Evolutionary conservation across 495 filamentous ascomycete species (phyloP).

Genomic region (Penicillium robsamsonii): DNA sequence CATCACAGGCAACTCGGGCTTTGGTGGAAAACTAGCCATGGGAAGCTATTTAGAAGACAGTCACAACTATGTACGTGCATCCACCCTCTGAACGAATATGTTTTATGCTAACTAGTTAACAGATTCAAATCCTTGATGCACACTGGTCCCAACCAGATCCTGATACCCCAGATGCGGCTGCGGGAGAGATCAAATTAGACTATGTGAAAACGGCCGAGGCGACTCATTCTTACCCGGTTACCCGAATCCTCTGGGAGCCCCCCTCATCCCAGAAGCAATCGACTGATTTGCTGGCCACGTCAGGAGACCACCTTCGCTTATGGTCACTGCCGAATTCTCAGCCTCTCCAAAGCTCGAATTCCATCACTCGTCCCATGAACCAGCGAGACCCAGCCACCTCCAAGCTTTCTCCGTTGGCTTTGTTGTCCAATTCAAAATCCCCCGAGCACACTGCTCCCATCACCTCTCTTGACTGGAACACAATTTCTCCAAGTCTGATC

Average conservation of each 20-base stretch:
- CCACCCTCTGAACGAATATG: not conserved
- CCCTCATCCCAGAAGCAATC: conserved; percentile 95
- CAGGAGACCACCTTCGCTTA: conserved; percentile 90
- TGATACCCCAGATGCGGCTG: conserved; percentile 61
- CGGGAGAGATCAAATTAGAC: conserved; percentile 76
- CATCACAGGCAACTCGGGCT: conserved; percentile 62
- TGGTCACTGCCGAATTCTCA: conserved; percentile 78
- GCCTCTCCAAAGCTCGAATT: conserved; percentile 56
- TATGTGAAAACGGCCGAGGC: conserved; percentile 96
- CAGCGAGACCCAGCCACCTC: conserved; percentile 65
- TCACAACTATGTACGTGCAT: conserved; percentile 80
- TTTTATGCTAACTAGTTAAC: conserved; percentile 17
- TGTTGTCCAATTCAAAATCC: conserved; percentile 96
- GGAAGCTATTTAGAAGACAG: conserved; percentile 97
- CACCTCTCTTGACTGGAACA: conserved; percentile 97
- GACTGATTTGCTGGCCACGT: conserved; percentile 93
- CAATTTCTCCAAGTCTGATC: conserved; percentile 89
- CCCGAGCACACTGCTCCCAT: conserved; percentile 96
- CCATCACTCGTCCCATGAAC: conserved; percentile 66
- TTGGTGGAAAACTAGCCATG: conserved; percentile 85
- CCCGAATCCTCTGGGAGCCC: conserved; percentile 93
- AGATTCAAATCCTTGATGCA: conserved; percentile 98
- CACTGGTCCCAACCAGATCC: conserved; percentile 65
- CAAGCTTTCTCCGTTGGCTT: conserved; percentile 89
- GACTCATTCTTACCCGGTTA: conserved; percentile 96